A percentile compares a stretch with the other conserved stretches of the same genome.
phyloP scores from a whole-genome alignment of 2,329 filamentous ascomycete species.

The Diaporthe sp. region DNA sequence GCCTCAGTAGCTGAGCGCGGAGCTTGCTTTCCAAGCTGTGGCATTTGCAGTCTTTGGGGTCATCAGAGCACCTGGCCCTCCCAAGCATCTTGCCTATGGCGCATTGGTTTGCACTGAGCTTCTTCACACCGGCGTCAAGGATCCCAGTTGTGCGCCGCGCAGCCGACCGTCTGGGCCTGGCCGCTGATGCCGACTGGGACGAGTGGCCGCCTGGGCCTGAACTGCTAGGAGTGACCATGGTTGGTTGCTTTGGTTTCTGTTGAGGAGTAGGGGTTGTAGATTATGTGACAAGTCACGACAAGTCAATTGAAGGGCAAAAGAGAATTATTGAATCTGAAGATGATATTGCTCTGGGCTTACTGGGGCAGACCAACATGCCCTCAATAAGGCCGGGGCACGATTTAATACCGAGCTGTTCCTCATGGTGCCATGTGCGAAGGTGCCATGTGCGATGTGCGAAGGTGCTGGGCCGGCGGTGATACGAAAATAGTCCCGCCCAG shows the following conservation, averaged over 20 bases:
- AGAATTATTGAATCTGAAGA: background rate
- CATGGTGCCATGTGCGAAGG: background rate
- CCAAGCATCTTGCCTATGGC: background rate
- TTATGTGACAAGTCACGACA: conserved; percentile 16
- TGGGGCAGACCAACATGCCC: background rate
- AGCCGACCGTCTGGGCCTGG: background rate
- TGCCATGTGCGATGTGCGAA: background rate
- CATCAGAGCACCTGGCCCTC: background rate
- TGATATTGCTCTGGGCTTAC: background rate
- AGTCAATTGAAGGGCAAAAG: background rate
- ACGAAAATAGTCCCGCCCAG: background rate
- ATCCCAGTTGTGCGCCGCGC: background rate
- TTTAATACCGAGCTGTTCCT: background rate
- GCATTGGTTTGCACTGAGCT: conserved; percentile 12
- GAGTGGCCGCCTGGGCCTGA: background rate
- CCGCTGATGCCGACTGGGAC: background rate
- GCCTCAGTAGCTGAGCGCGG: background rate
- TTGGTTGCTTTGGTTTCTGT: background rate
- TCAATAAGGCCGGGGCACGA: background rate
- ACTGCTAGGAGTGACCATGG: background rate
- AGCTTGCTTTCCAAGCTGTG: background rate
- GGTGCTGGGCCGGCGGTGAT: background rate
- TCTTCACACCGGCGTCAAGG: conserved; percentile 9
- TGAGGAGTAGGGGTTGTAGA: background rate
- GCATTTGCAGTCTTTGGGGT: background rate